Evolutionary conservation across 352 stramenopile species (phyloP).

Genomic region (Globisporangium perplexum): DNA sequence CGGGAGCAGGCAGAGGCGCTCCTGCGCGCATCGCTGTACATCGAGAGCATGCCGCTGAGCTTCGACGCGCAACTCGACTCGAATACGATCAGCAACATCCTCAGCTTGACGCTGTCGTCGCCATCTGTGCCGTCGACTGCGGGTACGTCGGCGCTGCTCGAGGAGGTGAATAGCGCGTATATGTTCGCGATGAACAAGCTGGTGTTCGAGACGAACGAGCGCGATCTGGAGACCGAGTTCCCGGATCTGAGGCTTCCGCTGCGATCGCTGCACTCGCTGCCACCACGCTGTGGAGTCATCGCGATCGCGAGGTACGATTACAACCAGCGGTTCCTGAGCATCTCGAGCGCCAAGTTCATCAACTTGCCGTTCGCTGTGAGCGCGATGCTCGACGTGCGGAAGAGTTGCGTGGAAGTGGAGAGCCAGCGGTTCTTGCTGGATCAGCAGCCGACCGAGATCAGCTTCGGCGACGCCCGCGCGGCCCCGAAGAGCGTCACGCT

Average conservation of each 20-base stretch:
- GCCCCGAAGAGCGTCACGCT: constrained; percentile 64
- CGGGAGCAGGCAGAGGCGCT: constrained; percentile 56
- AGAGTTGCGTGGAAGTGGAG: constrained; percentile 59
- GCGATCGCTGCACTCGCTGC: constrained; percentile 10
- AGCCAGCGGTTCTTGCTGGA: constrained; percentile 59
- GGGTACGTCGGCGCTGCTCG: constrained; percentile 59
- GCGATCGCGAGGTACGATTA: constrained; percentile 52
- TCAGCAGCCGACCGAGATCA: constrained; percentile 58
- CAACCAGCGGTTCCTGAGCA: constrained; percentile 54
- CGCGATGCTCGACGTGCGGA: constrained; percentile 69
- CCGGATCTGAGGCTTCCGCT: constrained; percentile 39
- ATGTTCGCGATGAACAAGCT: constrained; percentile 93
- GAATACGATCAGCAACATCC: constrained; percentile 65
- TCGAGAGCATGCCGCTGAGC: constrained; percentile 75
- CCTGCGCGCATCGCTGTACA: constrained; percentile 54
- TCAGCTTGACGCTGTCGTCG: constrained; percentile 61
- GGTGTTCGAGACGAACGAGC: constrained; percentile 77
- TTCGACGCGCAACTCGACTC: constrained; percentile 61
- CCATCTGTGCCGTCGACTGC: constrained; percentile 41
- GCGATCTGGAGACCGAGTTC: constrained; percentile 58
- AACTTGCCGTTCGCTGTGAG: constrained; percentile 64
- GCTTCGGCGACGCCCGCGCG: constrained; percentile 43
- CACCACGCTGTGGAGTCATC: constrained; percentile 51
- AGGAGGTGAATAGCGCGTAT: constrained; percentile 91
- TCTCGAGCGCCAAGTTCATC: constrained; percentile 62